phyloP scores from a whole-genome alignment of 2,329 filamentous ascomycete genomes.

The Leptographium lundbergii region DNA sequence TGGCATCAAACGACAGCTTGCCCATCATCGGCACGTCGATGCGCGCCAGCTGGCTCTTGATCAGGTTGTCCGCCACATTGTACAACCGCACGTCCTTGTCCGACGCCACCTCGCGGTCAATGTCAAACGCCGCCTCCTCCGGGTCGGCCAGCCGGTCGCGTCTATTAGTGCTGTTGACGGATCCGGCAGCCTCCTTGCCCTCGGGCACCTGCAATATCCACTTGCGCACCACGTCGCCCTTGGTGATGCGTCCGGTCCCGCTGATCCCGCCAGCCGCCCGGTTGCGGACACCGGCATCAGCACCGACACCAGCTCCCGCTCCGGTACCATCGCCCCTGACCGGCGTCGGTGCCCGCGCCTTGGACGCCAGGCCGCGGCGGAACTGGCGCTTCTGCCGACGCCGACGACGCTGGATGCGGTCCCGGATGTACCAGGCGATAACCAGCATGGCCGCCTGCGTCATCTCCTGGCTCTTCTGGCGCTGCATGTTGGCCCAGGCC shows the following conservation, averaged over 20 bases:
- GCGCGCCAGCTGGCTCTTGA: conserved; percentile 33
- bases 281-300: not conserved
- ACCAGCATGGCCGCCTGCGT: conserved; percentile 36
- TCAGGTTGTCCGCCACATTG: conserved; percentile 31
- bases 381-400: conserved; percentile 28
- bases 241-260: conserved; percentile 15
- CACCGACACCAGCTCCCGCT: not conserved
- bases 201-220: conserved; percentile 31
- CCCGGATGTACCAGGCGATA: conserved; percentile 36
- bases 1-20: conserved; percentile 30
- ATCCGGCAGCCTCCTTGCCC: conserved; percentile 16
- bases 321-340: not conserved
- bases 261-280: not conserved
- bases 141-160: conserved; percentile 20
- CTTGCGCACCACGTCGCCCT: conserved; percentile 27
- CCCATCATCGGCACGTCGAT: conserved; percentile 33
- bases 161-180: conserved; percentile 12
- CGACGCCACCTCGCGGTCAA: conserved; percentile 24
- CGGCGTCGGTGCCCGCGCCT: not conserved
- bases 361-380: conserved; percentile 21
- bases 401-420: conserved; percentile 30
- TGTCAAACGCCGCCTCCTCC: conserved; percentile 27
- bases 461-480: conserved; percentile 34
- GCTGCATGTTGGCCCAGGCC: conserved; percentile 32
- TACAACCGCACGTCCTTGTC: conserved; percentile 32